Evolutionary conservation across 306 rosid genomes (phyloP), one percentile per base, ranked within the genome.

Genomic region (Cicer pinnatifidum): DNA sequence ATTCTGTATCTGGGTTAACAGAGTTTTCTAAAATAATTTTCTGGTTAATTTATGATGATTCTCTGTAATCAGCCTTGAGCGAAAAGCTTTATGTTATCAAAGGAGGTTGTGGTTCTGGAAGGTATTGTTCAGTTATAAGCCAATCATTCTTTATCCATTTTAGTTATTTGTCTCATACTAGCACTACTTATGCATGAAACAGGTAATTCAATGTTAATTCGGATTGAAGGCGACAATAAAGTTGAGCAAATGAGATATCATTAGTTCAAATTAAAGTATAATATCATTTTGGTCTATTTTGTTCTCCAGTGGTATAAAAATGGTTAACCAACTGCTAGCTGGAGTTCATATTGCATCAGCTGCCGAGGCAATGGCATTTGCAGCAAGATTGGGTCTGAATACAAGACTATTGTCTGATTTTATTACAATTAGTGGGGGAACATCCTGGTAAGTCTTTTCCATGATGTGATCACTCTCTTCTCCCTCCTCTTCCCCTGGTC

Each of bases 281-380:
- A 53, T 39, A 57, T 72, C 39, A 23, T 75, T 70, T 51, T 65
- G 59, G 68, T 66, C 12, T 75, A 6, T 73, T 69, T 65, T 84
- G 28, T 78, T 80, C 56, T 89, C 75, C 77, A 93, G 98, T 70
- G 92, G 92, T 38, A 73, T 93, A 81, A 93, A 93, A 92, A 93
- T 91, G 98, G 90, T 93, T 35, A 93, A 93, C 84, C 98, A 93
- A 78, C 67, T 93, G 88, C 98, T 93, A 82, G 97, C 98, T 75
- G 98, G 97, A 83, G 97, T 91, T 86, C 98, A 93, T 71, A 93
- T 93, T 74, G 97, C 97, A 61, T 88, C 97, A 8, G 94, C 84
- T 73, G 98, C 98, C 7, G 98, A 93, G 90, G 91, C 98, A 81
- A 84, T 93, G 88, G 98, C 97, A 23, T 89, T 93, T 78, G 97